Evolutionary conservation across 2,329 filamentous ascomycete genomes (phyloP), one percentile per base, ranked within the genome.

Genomic region (Penicillium sp.): DNA sequence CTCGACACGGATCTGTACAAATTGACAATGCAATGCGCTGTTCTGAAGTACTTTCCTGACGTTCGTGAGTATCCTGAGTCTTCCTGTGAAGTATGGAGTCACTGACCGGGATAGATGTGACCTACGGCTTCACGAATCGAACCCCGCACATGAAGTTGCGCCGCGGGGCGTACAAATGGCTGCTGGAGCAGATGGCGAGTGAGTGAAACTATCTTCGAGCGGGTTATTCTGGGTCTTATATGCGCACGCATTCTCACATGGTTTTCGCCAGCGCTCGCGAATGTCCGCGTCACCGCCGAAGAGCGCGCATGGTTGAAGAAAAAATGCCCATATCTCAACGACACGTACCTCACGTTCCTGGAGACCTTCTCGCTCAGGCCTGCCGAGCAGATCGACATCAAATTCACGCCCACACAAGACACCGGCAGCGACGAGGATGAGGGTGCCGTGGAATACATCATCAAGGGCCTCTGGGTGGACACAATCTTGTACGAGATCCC

Each of bases 401-500:
- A 82, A 1, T 96, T 96, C 60, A 69, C 72, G 0, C 79, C 83
- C 0, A 67, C 76, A 4, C 60, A 77, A 9, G 80, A 90, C 66
- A 87, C 85, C 0, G 86, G 85, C 22, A 81, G 82, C 41, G 87
- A 89, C 50, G 80, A 85, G 2, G 87, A 89, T 58, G 68, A 89
- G 44, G 95, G 95, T 44, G 89, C 93, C 59, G 79, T 97, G 51
- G 81, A 89, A 66, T 87, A 98, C 63, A 80, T 86, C 41, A 89
- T 96, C 63, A 87, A 87, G 67, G 95, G 95, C 10, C 81, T 87
- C 55, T 99, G 95, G 95, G 85, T 92, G 9, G 92, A 97, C 66
- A 98, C 95, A 0, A 99, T 99, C 58, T 85, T 99, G 24, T 99
- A 99, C 78, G 95, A 99, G 78, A 97, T 99, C 58, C 95, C 95